Conservation (phyloP, 1,284 basidiomycete genomes). For the Cutaneotrichosporon mucoides region DNA sequence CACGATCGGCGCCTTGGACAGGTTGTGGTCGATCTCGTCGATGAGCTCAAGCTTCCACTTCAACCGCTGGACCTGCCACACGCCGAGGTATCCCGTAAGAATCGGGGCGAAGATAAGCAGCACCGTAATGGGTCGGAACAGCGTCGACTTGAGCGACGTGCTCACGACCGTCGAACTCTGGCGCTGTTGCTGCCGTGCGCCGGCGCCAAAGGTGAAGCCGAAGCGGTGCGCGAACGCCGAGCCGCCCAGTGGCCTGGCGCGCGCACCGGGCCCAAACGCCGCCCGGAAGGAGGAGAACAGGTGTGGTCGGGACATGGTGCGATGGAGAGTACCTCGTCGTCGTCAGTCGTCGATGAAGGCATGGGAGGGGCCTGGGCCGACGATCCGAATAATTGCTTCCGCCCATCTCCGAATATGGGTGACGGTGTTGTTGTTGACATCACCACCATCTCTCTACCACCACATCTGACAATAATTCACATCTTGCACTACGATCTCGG, state of each 20-base stretch:
- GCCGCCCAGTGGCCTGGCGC: too few species aligned
- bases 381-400: conserved; percentile 7
- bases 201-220: background rate
- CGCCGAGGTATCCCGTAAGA: conserved; percentile 85
- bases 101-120: conserved; percentile 82
- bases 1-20: conserved; percentile 70
- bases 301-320: conserved; percentile 17
- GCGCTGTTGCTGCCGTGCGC: background rate
- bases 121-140: conserved; percentile 61
- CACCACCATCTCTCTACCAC: background rate
- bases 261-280: conserved; percentile 1
- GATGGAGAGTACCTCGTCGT: background rate
- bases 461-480: background rate
- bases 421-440: conserved; percentile 8
- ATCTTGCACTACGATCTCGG: too few species aligned
- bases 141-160: conserved; percentile 16
- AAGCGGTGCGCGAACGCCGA: background rate
- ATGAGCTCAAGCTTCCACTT: conserved; percentile 95
- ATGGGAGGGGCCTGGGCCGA: too few species aligned
- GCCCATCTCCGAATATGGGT: background rate
- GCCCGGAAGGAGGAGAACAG: conserved; percentile 13
- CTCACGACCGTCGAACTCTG: conserved; percentile 9
- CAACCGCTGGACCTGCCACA: conserved; percentile 85
- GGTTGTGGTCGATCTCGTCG: conserved; percentile 88
- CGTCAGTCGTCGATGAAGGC: too few species aligned